Conservation (phyloP, 345 rosid species). For the Aquilaria sinensis region DNA sequence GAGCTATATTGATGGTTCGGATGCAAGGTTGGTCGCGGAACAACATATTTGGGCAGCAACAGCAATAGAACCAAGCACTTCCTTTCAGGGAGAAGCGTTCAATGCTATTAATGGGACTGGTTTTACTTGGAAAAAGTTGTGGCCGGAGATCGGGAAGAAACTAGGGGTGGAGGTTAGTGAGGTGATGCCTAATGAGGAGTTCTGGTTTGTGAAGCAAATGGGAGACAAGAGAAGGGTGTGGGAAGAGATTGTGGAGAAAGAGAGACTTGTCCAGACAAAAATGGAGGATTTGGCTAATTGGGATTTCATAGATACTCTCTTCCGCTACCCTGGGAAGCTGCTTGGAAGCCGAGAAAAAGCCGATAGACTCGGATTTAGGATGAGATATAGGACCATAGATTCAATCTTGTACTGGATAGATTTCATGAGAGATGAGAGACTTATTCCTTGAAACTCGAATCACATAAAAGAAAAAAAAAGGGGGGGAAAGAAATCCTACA, state of each 20-base stretch:
- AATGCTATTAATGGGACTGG: constrained; percentile 62
- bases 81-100: constrained; percentile 49
- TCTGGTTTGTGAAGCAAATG: constrained; percentile 44
- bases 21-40: constrained; percentile 65
- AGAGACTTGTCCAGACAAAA: constrained; percentile 43
- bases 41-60: constrained; percentile 80
- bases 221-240: constrained; percentile 43
- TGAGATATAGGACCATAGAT: constrained; percentile 49
- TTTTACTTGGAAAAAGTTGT: constrained; percentile 82
- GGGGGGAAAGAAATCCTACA: no score
- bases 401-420: constrained; percentile 70
- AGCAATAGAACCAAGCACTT: constrained; percentile 23
- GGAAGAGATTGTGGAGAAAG: constrained; percentile 53
- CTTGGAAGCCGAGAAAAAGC: constrained; percentile 66
- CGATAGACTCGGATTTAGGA: constrained; percentile 56
- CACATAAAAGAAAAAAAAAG: constrained; percentile 21
- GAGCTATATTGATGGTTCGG: constrained; percentile 67
- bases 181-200: constrained; percentile 37
- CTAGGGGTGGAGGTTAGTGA: constrained; percentile 40
- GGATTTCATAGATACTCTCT: constrained; percentile 66
- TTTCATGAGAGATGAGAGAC: constrained; percentile 54
- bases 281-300: constrained; percentile 79
- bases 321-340: constrained; percentile 63
- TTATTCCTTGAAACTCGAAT: constrained; percentile 60
- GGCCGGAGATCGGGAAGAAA: constrained; percentile 58